Evolutionary conservation across 305 asterid species (phyloP).

Genomic region (Fraxinus nigra): DNA sequence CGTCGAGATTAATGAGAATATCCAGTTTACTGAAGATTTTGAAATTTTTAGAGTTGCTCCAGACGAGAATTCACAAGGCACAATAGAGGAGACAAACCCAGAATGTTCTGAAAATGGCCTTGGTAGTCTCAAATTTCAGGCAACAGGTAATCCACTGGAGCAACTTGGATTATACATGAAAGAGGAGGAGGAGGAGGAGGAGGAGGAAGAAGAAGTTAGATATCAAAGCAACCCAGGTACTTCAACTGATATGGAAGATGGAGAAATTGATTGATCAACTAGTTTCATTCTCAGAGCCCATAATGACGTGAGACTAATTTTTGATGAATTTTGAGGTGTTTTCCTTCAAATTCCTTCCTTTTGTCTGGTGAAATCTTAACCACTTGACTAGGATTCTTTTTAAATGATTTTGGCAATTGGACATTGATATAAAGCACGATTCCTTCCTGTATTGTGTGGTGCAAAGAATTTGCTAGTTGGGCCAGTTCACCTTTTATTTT

Average conservation of each 20-base stretch:
- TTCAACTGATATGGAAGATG: neutral
- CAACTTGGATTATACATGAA: neutral
- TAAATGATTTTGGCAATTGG: neutral
- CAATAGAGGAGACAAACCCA: neutral
- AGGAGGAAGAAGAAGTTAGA: neutral
- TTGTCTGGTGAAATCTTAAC: neutral
- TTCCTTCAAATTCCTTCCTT: neutral
- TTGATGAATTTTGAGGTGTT: neutral
- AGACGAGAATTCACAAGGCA: neutral
- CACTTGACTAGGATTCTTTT: neutral
- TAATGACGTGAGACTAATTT: neutral
- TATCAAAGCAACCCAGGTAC: neutral
- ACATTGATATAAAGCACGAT: neutral
- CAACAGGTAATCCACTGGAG: neutral
- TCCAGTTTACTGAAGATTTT: slow-evolving; percentile 61
- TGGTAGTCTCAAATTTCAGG: neutral
- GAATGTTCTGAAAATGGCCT: neutral
- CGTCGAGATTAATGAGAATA: slow-evolving; percentile 61
- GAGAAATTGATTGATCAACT: neutral
- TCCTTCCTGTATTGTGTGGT: neutral
- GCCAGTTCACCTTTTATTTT: neutral
- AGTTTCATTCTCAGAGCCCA: neutral
- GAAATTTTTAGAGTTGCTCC: slow-evolving; percentile 45
- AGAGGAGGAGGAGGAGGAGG: neutral
- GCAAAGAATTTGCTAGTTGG: neutral